Base-by-base conservation (phyloP, 768 basidiomycete genomes). In the Collybiopsis confluens region DNA sequence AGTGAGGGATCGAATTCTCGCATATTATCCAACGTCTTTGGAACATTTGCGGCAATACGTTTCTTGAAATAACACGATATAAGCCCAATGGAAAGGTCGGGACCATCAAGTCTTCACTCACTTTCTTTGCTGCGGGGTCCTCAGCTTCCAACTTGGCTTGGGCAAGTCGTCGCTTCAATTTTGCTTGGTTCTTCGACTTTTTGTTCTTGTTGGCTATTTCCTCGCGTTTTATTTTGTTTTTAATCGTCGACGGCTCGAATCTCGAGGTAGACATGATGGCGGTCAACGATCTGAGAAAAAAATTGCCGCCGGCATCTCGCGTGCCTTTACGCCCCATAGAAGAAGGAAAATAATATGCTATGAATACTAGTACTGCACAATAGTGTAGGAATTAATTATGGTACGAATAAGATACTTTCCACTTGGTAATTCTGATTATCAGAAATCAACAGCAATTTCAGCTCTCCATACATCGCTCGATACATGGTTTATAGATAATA, bases 11-110 rank as follows among this genome's bases (percentile, higher is more conserved):
- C 88, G 64, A 83, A 89, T 68, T 95, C 88, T 57, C 95, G 84
- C 56, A 85, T 89, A 65, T 98, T 98, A 65, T 99, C 97, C 21
- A 98, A 81, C 0, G 97, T 99, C 42, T 81, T 80, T 0, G 95
- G 95, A 9, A 95, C 77, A 73, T 97, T 97, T 62, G 88, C 82
- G 5, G 81, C 78, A 21, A 90, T 71, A 54, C 94, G 84, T 84
- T 86, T 86, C 92, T 95, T 27, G 27, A 28, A n/a, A n/a, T n/a
- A n/a, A n/a, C n/a, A 43, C 33, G 45, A 30, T 11, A 40, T 33
- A n/a, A 24, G 23, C 6, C 24, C 33, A 10, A 15, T 26, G 16
- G 2, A 8, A 18, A 9, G 46, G 15, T 40, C n/a, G 37, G 10
- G 9, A n/a, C 26, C 24, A 18, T 23, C n/a, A n/a, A n/a, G n/a